A percentile compares a stretch with the other conserved stretches of the same genome.
Evolutionary conservation across 2,329 filamentous ascomycete species (phyloP).

Genomic region (Triangularia verruculosa): DNA sequence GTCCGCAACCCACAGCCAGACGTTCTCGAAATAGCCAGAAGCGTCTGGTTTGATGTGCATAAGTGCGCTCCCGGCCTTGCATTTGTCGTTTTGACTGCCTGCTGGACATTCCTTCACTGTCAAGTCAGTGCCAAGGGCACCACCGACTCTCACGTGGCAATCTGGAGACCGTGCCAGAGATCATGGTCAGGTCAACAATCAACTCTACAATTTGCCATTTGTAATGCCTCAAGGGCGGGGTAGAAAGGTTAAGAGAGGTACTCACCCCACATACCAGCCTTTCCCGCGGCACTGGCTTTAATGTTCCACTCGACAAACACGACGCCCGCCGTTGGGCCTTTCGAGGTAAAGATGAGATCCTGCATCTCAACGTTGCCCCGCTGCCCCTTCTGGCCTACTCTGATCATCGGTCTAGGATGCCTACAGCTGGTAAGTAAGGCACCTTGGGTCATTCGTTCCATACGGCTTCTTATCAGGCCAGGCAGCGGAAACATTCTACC

Average conservation of each 20-base stretch:
- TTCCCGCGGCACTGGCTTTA: conserved; percentile 35
- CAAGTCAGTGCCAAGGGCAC: conserved; percentile 64
- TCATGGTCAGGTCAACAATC: no score
- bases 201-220: no score
- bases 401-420: no score
- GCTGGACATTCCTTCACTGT: conserved; percentile 57
- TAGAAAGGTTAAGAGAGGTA: no score
- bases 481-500: no score
- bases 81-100: conserved; percentile 38
- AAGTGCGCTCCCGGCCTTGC: conserved; percentile 33
- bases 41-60: conserved; percentile 43
- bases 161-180: no score
- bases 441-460: no score
- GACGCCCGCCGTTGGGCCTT: conserved; percentile 57
- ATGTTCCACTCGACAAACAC: conserved; percentile 73
- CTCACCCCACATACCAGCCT: conserved; percentile 56
- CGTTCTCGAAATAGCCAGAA: conserved; percentile 50
- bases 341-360: conserved; percentile 57
- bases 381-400: conserved; percentile 41
- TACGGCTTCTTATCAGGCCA: no score
- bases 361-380: conserved; percentile 63
- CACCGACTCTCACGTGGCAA: no score
- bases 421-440: no score
- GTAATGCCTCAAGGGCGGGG: conserved; percentile 25
- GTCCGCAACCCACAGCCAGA: conserved; percentile 69